These are phyloP conservation scores for Tephrocybe sp. DNA, from an alignment of 768 basidiomycete species.

Conservation along the genomic window DNA sequence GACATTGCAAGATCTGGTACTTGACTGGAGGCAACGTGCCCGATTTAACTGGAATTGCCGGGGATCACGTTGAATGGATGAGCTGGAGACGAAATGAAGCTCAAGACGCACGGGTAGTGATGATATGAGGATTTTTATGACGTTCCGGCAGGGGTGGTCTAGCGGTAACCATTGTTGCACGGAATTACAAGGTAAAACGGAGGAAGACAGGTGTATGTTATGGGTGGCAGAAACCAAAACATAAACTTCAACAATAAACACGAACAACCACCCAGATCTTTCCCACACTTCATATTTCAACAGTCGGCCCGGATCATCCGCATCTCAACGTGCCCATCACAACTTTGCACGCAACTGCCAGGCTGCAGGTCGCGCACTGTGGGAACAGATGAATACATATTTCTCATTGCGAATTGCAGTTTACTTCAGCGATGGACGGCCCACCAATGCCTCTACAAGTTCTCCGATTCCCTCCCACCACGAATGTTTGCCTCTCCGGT, in stretches of 20 bases:
- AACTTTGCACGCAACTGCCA: slow-evolving; percentile 7
- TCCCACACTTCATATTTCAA: slow-evolving; percentile 27
- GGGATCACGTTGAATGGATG: slow-evolving; percentile 13
- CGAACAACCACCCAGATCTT: slow-evolving; percentile 26
- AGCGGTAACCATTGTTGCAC: slow-evolving; percentile 28
- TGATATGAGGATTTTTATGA: slow-evolving; percentile 50
- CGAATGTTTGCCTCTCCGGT: slow-evolving; percentile 70
- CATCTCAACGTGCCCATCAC: background rate
- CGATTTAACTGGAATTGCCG: slow-evolving; percentile 30
- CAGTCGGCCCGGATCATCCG: slow-evolving; percentile 1
- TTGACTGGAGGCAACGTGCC: slow-evolving; percentile 69
- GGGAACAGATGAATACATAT: slow-evolving; percentile 6
- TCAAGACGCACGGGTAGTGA: slow-evolving; percentile 36
- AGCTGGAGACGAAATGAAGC: slow-evolving; percentile 4
- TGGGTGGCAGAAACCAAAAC: slow-evolving; percentile 14
- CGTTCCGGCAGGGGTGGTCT: slow-evolving; percentile 52
- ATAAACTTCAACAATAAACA: slow-evolving; percentile 27
- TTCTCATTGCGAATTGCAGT: slow-evolving; percentile 16
- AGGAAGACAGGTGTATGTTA: slow-evolving; percentile 5
- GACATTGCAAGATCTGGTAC: slow-evolving; percentile 87
- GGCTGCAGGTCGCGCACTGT: slow-evolving; percentile 3
- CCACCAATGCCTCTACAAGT: slow-evolving; percentile 73
- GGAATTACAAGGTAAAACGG: slow-evolving; percentile 7
- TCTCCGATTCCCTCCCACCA: slow-evolving; percentile 79
- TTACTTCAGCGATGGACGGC: slow-evolving; percentile 54